These are phyloP conservation scores for Lentinula edodes DNA, from an alignment of 768 basidiomycete genomes.

Conservation along the genomic window DNA sequence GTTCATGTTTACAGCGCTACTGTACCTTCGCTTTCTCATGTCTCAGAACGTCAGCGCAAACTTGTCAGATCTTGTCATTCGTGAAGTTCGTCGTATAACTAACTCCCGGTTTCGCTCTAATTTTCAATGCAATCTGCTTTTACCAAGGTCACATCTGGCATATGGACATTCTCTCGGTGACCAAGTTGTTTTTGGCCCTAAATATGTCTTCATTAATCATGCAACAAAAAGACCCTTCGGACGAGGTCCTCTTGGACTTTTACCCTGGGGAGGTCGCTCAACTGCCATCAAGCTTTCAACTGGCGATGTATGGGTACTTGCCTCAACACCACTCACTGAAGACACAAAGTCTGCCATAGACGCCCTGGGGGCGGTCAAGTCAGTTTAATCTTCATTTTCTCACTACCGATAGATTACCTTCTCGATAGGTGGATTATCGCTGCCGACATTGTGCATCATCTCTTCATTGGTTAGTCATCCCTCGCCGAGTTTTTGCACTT, in stretches of 20 bases:
- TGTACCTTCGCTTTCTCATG: not conserved
- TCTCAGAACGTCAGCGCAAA: not conserved
- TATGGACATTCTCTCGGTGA: slow-evolving; percentile 66
- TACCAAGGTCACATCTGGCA: slow-evolving; percentile 39
- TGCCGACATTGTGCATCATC: slow-evolving; percentile 51
- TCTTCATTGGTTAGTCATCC: slow-evolving; percentile 44
- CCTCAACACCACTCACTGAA: slow-evolving; percentile 64
- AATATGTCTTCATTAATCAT: not conserved
- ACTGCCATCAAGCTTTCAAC: slow-evolving; percentile 70
- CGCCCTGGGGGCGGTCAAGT: slow-evolving; percentile 68
- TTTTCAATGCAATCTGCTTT: not conserved
- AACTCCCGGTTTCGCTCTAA: not conserved
- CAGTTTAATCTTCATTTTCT: slow-evolving; percentile 9
- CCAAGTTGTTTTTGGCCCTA: slow-evolving; percentile 10
- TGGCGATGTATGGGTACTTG: slow-evolving; percentile 78
- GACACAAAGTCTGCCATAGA: slow-evolving; percentile 61
- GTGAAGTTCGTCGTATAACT: slow-evolving; percentile 26
- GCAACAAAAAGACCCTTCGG: slow-evolving; percentile 49
- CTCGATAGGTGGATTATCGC: slow-evolving; percentile 49
- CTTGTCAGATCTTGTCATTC: slow-evolving; percentile 31
- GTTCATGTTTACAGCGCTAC: not conserved
- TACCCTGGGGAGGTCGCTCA: slow-evolving; percentile 79
- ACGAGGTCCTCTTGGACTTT: slow-evolving; percentile 43
- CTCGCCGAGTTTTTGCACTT: slow-evolving; percentile 8
- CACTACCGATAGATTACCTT: not conserved